Percentiles rank a stretch among this genome's conserved stretches.
Conservation (phyloP, 441 rosid species). For the Pelargonium cotyledonis region DNA sequence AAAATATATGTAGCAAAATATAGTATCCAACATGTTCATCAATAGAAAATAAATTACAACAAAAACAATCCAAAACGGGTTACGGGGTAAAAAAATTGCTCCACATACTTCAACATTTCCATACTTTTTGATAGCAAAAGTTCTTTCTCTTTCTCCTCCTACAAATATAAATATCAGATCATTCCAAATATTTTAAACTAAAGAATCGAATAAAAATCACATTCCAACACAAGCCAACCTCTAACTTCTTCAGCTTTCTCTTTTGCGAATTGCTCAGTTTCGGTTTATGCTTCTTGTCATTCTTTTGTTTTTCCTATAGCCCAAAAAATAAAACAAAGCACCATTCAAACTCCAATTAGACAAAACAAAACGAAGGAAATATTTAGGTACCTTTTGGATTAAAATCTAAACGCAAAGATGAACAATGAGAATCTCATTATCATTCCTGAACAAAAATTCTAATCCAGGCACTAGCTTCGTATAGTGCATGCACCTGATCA, state of each 20-base stretch:
- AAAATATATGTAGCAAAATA: constrained; percentile 13
- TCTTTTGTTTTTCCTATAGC: background rate
- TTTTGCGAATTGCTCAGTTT: constrained; percentile 49
- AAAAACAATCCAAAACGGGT: background rate
- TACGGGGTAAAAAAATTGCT: too few species aligned
- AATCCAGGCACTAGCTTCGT: too few species aligned
- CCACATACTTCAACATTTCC: constrained; percentile 57
- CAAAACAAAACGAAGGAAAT: background rate
- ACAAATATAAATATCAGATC: constrained; percentile 11
- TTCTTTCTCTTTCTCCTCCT: constrained; percentile 59
- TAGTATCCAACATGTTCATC: background rate
- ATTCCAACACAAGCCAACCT: constrained; percentile 28
- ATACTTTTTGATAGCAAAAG: constrained; percentile 38
- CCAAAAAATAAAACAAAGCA: constrained; percentile 1
- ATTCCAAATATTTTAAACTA: constrained; percentile 1
- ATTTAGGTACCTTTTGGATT: background rate
- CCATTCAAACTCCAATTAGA: constrained; percentile 6
- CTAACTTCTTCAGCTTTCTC: constrained; percentile 69
- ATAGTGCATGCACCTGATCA: constrained; percentile 28
- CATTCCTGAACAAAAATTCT: constrained; percentile 2
- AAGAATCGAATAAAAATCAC: background rate
- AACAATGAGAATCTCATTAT: constrained; percentile 7
- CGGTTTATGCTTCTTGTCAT: constrained; percentile 19
- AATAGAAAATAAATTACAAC: background rate
- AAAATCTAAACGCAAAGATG: background rate